Conservation (phyloP, 2,329 filamentous ascomycete species). For the Sphaerulina musiva region DNA sequence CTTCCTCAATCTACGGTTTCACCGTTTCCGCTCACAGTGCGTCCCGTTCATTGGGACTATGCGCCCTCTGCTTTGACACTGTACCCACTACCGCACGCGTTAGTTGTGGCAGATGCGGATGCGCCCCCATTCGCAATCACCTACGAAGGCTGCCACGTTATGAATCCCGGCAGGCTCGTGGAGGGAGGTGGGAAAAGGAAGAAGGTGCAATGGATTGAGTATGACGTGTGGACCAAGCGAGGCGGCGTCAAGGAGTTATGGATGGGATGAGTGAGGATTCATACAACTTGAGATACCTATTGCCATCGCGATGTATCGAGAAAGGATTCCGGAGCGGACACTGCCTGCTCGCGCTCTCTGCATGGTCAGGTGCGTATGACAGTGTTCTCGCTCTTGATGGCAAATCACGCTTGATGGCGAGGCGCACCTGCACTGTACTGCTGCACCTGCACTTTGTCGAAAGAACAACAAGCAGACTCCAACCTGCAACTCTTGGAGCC, state of each 20-base stretch:
- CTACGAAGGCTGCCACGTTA: constrained; percentile 90
- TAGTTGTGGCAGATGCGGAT: constrained; percentile 77
- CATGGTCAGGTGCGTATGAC: neutral
- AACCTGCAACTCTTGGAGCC: too few relatives aligned
- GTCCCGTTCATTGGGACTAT: constrained; percentile 89
- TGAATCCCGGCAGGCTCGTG: constrained; percentile 80
- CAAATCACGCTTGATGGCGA: neutral
- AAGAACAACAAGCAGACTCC: too few relatives aligned
- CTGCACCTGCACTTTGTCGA: too few relatives aligned
- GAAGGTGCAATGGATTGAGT: constrained; percentile 76
- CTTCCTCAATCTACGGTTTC: constrained; percentile 84
- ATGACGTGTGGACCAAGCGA: constrained; percentile 58
- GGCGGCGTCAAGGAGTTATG: constrained; percentile 58
- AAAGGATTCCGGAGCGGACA: too few relatives aligned
- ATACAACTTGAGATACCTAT: neutral
- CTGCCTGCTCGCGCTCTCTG: neutral
- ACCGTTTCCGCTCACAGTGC: constrained; percentile 71
- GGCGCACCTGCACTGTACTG: neutral
- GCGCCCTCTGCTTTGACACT: constrained; percentile 65
- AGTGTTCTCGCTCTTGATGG: too few relatives aligned
- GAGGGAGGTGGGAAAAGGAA: constrained; percentile 55
- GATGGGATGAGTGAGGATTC: constrained; percentile 20
- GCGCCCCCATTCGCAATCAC: constrained; percentile 77
- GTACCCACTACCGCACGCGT: constrained; percentile 78
- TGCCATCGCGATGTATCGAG: neutral